Evolutionary conservation across 306 rosid species (phyloP).

Genomic region (Acacia crassicarpa): DNA sequence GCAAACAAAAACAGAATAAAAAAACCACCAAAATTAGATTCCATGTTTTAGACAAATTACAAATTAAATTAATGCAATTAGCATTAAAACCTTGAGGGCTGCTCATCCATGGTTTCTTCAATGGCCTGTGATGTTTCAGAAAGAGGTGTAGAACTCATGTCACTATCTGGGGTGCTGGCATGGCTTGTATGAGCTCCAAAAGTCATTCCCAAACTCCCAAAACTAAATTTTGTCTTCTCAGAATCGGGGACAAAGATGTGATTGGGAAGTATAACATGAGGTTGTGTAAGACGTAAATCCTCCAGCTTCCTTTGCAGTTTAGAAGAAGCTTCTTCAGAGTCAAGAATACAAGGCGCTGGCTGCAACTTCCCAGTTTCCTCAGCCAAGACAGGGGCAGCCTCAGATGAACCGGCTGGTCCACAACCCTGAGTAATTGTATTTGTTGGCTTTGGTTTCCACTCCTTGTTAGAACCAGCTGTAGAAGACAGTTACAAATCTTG

Average conservation of each 20-base stretch:
- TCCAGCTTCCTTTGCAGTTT: conserved; percentile 75
- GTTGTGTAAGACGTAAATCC: conserved; percentile 65
- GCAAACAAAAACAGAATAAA: background rate
- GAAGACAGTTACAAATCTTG: conserved; percentile 41
- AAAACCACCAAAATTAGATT: background rate
- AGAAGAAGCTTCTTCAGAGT: conserved; percentile 62
- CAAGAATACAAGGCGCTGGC: conserved; percentile 55
- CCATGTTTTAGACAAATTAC: conserved; percentile 4
- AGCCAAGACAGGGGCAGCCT: conserved; percentile 44
- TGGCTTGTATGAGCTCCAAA: conserved; percentile 58
- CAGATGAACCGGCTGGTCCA: conserved; percentile 57
- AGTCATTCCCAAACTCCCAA: conserved; percentile 87
- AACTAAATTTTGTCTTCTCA: conserved; percentile 83
- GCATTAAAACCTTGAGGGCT: conserved; percentile 64
- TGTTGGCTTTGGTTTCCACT: conserved; percentile 93
- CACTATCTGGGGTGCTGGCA: conserved; percentile 58
- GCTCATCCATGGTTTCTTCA: conserved; percentile 73
- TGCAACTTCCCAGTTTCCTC: conserved; percentile 44
- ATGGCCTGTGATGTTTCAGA: conserved; percentile 71
- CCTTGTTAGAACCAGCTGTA: conserved; percentile 89
- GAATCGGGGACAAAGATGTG: conserved; percentile 95
- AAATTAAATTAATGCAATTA: conserved; percentile 20
- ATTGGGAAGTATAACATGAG: conserved; percentile 90
- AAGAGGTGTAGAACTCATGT: conserved; percentile 64
- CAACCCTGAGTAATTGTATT: conserved; percentile 55